Base-by-base conservation (phyloP, 1,139 yeast species). In the Pichia sp. region DNA sequence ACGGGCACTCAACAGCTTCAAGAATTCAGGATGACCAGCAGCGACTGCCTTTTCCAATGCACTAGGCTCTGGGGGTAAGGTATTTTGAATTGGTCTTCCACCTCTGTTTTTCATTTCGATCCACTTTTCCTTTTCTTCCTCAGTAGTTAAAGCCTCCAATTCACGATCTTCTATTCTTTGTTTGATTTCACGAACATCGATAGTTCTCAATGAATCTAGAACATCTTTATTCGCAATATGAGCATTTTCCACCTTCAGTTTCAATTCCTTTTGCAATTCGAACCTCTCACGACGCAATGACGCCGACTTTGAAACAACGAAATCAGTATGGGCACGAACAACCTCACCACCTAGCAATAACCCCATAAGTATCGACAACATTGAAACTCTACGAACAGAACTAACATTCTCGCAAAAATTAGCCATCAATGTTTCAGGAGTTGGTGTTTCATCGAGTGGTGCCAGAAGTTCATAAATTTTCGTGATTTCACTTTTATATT, bases 241-340 rank as follows among this genome's bases (percentile, higher is more conserved):
- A 2, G 84, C 81, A 41, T 71, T 70, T 49, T 87, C 91, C 36
- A 75, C 68, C 1, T 72, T 67, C 1, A 61, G 52, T 63, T 84
- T 85, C 62, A 78, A 78, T 55, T 85, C 92, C 59, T 86, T 79
- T 49, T 84, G 77, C 46, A 79, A 74, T 52, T 89, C 96, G 50
- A 87, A 72, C 58, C 92, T 76, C 53, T 82, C 86, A 58, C 92
- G 78, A 64, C 95, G 79, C 41, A 86, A 69, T 16, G 73, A 71
- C 0, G 90, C 78, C 1, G 87, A 77, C 46, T 81, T 80, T 41
- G 86, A 95, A 67, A 86, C 74, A 59, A 87, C 82, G 54, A 77
- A 76, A 54, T 90, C 97, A 58, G 89, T 80, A 63, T 82, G 79
- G 12, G 73, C 71, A 63, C 96, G 76, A 40, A 90, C 83, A 6